Conservation (phyloP, 2,329 filamentous ascomycete genomes). For the Volutella citrinella region DNA sequence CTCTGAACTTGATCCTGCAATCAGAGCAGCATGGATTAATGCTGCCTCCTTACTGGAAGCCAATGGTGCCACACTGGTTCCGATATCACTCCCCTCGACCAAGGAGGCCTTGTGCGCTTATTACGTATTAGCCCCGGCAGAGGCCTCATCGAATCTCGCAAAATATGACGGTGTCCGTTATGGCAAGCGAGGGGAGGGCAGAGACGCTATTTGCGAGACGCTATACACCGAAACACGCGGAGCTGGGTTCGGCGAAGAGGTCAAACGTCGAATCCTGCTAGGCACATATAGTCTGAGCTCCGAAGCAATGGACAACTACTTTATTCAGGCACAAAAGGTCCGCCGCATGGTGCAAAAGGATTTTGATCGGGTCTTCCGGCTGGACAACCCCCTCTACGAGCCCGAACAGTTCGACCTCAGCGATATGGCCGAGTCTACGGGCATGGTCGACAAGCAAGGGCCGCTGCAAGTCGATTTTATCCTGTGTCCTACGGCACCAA, state of each 20-base stretch:
- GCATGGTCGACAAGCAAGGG: conserved; percentile 54
- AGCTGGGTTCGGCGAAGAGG: conserved; percentile 76
- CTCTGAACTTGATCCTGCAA: conserved; percentile 66
- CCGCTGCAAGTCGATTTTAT: conserved; percentile 76
- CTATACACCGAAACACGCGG: conserved; percentile 77
- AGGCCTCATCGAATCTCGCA: conserved; percentile 92
- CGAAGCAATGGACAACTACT: conserved; percentile 92
- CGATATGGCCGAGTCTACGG: conserved; percentile 53
- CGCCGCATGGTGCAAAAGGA: conserved; percentile 80
- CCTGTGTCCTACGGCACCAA: conserved; percentile 82
- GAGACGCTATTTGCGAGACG: conserved; percentile 56
- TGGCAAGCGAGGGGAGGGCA: conserved; percentile 55
- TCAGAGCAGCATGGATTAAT: conserved; percentile 67
- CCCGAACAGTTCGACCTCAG: conserved; percentile 54
- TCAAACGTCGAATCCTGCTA: conserved; percentile 80
- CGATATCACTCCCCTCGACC: conserved; percentile 79
- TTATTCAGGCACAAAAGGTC: conserved; percentile 87
- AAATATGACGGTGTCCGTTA: conserved; percentile 98
- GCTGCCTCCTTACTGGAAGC: conserved; percentile 58
- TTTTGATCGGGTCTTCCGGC: conserved; percentile 75
- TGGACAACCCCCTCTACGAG: conserved; percentile 65
- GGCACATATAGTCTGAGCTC: conserved; percentile 90
- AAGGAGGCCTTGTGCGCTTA: conserved; percentile 86
- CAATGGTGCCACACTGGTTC: conserved; percentile 68
- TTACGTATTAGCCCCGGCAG: conserved; percentile 91